A percentile compares a stretch with the other conserved stretches of the same genome.
Evolutionary conservation across 306 rosid genomes (phyloP).

Genomic region (Lathyrus oleraceus): DNA sequence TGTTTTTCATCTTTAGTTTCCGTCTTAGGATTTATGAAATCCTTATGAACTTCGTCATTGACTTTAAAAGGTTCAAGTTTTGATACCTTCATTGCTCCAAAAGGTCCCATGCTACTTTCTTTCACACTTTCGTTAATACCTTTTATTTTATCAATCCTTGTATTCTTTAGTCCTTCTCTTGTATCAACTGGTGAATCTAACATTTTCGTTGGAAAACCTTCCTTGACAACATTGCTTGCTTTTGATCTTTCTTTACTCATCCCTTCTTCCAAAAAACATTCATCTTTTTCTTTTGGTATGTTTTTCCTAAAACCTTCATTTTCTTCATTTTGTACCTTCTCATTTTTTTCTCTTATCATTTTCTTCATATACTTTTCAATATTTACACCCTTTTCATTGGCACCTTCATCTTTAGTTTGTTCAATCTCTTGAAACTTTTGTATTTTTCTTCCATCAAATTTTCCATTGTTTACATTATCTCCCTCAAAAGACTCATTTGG

Average conservation of each 20-base stretch:
- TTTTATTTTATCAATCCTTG: no score
- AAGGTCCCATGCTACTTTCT: neutral
- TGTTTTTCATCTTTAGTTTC: neutral
- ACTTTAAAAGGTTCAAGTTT: neutral
- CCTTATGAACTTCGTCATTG: neutral
- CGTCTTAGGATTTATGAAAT: neutral
- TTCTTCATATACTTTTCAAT: neutral
- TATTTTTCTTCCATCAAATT: no score
- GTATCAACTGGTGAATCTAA: neutral
- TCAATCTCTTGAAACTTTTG: neutral
- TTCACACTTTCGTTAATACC: neutral
- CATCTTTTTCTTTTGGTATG: neutral
- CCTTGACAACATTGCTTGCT: neutral
- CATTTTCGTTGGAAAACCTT: neutral
- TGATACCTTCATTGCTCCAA: neutral
- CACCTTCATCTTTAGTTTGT: neutral
- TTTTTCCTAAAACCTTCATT: neutral
- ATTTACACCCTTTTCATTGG: constrained; percentile 11
- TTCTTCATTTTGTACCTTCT: constrained; percentile 25
- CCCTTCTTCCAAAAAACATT: neutral
- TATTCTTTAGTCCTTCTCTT: neutral
- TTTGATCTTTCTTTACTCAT: neutral
- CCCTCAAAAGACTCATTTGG: no score
- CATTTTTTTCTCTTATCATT: neutral
- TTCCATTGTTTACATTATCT: no score